Evolutionary conservation across 768 basidiomycete genomes (phyloP).

Genomic region (Naematelia encephala): DNA sequence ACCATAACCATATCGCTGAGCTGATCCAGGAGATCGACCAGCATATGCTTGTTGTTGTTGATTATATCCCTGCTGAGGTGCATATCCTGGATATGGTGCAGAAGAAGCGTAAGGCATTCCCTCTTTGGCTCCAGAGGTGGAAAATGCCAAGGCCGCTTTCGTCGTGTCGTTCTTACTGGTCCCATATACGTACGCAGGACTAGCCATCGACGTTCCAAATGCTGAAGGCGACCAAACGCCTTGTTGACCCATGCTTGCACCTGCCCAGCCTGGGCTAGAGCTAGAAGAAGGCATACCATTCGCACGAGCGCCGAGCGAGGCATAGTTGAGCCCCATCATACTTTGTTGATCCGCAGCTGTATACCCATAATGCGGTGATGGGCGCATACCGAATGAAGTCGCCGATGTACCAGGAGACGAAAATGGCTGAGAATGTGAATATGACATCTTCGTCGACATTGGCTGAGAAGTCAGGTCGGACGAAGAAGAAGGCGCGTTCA

Average conservation of each 20-base stretch:
- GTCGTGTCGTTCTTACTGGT: constrained; percentile 5
- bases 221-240: constrained; percentile 35
- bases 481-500: constrained; percentile 33
- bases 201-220: constrained; percentile 33
- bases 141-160: constrained; percentile 21
- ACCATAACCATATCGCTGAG: neutral
- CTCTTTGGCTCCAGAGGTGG: neutral
- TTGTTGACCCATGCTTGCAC: neutral
- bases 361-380: constrained; percentile 2
- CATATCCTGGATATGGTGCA: neutral
- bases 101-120: neutral
- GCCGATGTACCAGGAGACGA: constrained; percentile 12
- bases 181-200: constrained; percentile 28
- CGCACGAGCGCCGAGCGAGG: neutral
- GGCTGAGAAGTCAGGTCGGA: constrained; percentile 16
- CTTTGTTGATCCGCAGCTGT: neutral
- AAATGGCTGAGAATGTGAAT: constrained; percentile 16
- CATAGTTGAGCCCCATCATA: neutral
- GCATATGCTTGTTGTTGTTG: neutral
- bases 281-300: neutral
- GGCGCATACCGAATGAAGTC: constrained; percentile 6
- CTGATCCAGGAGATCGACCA: neutral
- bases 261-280: neutral
- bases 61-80: neutral
- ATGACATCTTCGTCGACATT: constrained; percentile 14